Conservation (phyloP, 2,329 filamentous ascomycete genomes). For the Graphilbum fragrans region DNA sequence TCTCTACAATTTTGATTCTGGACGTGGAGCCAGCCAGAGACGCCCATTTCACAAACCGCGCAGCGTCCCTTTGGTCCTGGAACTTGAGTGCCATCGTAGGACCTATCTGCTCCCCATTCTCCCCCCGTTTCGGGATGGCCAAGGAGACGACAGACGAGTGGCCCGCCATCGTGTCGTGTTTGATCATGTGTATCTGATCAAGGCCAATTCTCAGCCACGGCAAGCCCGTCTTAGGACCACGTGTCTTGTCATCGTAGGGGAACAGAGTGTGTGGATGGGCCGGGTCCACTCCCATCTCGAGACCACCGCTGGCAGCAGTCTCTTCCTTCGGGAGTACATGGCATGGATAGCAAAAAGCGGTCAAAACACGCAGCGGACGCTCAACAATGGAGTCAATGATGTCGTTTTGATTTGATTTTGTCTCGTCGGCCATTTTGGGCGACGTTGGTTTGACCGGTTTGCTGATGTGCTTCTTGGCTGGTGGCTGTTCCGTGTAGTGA, state of each 20-base stretch:
- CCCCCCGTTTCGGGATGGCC: background rate
- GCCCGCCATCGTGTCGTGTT: background rate
- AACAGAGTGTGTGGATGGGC: background rate
- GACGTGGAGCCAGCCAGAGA: no score
- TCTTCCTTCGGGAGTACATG: background rate
- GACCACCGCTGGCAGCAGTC: background rate
- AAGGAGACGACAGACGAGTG: constrained; percentile 1
- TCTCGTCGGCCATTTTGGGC: no score
- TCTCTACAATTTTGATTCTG: no score
- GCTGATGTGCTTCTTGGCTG: background rate
- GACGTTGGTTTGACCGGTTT: no score
- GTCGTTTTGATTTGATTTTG: no score
- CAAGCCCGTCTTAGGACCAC: background rate
- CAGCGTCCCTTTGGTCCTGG: background rate
- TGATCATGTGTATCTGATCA: background rate
- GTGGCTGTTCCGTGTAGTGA: background rate
- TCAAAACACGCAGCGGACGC: background rate
- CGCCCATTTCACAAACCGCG: background rate
- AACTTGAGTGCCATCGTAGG: constrained; percentile 5
- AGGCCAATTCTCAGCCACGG: constrained; percentile 4
- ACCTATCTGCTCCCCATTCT: background rate
- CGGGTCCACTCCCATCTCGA: background rate
- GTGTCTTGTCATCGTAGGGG: background rate
- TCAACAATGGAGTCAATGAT: constrained; percentile 1
- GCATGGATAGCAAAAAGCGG: constrained; percentile 3